Conservation (phyloP, 306 rosid genomes). For the Inga leiocalycina region DNA sequence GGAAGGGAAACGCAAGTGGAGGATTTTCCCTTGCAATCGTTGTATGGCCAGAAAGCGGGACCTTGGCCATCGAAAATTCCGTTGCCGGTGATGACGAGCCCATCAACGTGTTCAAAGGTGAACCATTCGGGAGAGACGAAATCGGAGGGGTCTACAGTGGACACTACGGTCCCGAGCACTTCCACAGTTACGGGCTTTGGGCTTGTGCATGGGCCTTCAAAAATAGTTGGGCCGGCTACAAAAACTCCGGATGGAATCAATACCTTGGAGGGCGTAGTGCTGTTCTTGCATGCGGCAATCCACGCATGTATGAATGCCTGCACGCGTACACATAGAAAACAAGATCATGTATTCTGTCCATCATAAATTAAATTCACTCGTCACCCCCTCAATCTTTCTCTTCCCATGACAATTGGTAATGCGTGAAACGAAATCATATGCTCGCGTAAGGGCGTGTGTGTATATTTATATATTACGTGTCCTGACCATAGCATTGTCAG, state of each 20-base stretch:
- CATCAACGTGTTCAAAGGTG: constrained; percentile 40
- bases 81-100: constrained; percentile 48
- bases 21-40: constrained; percentile 29
- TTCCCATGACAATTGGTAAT: background rate
- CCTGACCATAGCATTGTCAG: constrained; percentile 41
- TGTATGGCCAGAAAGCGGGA: constrained; percentile 38
- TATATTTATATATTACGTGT: background rate
- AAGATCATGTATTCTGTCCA: background rate
- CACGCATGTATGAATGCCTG: constrained; percentile 77
- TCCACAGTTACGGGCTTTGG: constrained; percentile 51
- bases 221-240: constrained; percentile 50
- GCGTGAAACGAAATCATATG: background rate
- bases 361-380: background rate
- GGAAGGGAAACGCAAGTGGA: constrained; percentile 46
- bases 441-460: background rate
- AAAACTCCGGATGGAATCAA: constrained; percentile 60
- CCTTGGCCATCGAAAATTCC: constrained; percentile 86
- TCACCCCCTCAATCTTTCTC: background rate
- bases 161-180: constrained; percentile 51
- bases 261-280: constrained; percentile 43
- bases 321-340: background rate
- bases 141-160: constrained; percentile 51
- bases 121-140: constrained; percentile 65
- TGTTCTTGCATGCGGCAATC: constrained; percentile 66
- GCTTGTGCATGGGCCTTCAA: constrained; percentile 71